Percentiles rank a stretch among this genome's conserved stretches.
phyloP scores from a whole-genome alignment of 768 basidiomycete species.

The Coprinopsis sp. region DNA sequence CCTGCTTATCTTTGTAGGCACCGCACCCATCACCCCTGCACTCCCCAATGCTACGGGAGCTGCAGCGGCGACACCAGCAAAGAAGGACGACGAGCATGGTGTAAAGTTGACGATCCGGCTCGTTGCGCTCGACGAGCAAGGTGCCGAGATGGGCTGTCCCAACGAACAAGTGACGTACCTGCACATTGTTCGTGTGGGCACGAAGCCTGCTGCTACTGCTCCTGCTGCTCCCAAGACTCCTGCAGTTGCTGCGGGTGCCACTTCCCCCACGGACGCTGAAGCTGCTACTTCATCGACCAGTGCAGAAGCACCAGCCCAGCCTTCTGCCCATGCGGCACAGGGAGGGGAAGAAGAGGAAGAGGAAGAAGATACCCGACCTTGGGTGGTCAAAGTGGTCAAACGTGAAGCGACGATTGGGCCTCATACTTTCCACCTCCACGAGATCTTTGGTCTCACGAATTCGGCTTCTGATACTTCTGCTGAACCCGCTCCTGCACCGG shows the following conservation, averaged over 20 bases:
- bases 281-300: background rate
- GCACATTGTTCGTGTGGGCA: slow-evolving; percentile 71
- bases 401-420: slow-evolving; percentile 92
- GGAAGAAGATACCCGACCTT: slow-evolving; percentile 66
- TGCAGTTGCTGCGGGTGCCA: slow-evolving; percentile 7
- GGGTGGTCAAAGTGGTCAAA: slow-evolving; percentile 91
- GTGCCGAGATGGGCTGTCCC: slow-evolving; percentile 55
- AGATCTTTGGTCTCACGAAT: slow-evolving; percentile 90
- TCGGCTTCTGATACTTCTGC: slow-evolving; percentile 41
- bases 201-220: slow-evolving; percentile 22
- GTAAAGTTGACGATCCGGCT: slow-evolving; percentile 76
- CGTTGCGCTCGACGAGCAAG: slow-evolving; percentile 76
- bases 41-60: slow-evolving; percentile 10
- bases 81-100: slow-evolving; percentile 55
- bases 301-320: background rate
- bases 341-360: slow-evolving; percentile 30
- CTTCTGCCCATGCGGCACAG: too few species aligned
- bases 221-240: slow-evolving; percentile 28
- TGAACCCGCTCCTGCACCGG: slow-evolving; percentile 18
- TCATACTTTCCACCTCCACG: slow-evolving; percentile 92
- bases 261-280: slow-evolving; percentile 23
- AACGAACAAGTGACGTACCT: slow-evolving; percentile 92
- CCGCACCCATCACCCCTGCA: background rate
- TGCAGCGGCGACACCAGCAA: slow-evolving; percentile 35
- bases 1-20: slow-evolving; percentile 16